phyloP scores from a whole-genome alignment of 805 yeast species.

The Cyberlindnera petersonii region DNA sequence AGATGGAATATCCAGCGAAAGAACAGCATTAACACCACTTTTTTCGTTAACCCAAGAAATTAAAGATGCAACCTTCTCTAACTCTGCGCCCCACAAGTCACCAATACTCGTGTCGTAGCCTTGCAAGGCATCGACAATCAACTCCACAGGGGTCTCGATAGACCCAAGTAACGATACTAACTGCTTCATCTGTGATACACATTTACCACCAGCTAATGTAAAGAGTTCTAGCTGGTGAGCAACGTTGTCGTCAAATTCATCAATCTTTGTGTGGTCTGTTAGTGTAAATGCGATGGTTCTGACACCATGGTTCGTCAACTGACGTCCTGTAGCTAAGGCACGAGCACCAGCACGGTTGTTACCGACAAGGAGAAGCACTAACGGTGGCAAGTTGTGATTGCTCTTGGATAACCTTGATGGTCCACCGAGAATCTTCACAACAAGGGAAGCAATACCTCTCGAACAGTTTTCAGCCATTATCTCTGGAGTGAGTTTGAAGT shows the following conservation, averaged over 20 bases:
- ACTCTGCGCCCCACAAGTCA: conserved; percentile 45
- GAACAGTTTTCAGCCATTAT: conserved; percentile 64
- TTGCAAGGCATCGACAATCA: conserved; percentile 79
- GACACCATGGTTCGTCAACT: conserved; percentile 68
- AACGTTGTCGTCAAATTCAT: conserved; percentile 30
- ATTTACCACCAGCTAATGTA: conserved; percentile 66
- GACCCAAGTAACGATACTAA: conserved; percentile 38
- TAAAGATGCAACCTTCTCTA: conserved; percentile 38
- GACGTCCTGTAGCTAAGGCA: conserved; percentile 77
- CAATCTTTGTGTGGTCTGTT: conserved; percentile 16
- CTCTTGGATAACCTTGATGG: conserved; percentile 53
- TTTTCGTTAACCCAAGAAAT: conserved; percentile 65
- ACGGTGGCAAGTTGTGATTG: conserved; percentile 79
- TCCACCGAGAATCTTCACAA: conserved; percentile 67
- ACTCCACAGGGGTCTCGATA: conserved; percentile 70
- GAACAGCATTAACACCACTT: conserved; percentile 33
- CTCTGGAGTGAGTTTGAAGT: conserved; percentile 44
- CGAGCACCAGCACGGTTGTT: conserved; percentile 70
- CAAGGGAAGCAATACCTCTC: conserved; percentile 55
- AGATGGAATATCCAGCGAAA: conserved; percentile 78
- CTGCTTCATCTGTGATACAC: conserved; percentile 31
- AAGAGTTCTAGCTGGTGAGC: conserved; percentile 51
- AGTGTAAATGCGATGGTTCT: conserved; percentile 45
- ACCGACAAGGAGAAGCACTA: conserved; percentile 69
- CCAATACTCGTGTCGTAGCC: conserved; percentile 71